Evolutionary conservation across 768 basidiomycete species (phyloP).

Genomic region (Daedaleopsis nitida): DNA sequence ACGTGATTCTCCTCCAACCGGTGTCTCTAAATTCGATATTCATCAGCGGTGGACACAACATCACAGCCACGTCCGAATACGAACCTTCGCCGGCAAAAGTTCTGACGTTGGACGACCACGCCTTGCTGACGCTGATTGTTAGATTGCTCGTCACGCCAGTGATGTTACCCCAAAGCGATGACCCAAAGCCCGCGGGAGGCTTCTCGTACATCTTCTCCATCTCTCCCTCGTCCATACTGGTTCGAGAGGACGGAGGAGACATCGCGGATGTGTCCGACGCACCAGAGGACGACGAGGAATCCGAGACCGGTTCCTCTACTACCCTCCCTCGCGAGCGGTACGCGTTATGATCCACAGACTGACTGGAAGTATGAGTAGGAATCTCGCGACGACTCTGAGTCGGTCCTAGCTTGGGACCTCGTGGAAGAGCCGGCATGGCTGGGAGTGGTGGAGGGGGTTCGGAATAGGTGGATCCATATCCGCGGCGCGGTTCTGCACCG

Average conservation of each 20-base stretch:
- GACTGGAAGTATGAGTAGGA: not conserved
- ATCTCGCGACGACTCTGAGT: not conserved
- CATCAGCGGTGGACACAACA: too few species aligned
- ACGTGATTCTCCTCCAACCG: conserved; percentile 58
- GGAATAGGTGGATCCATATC: not conserved
- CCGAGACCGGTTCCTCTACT: conserved; percentile 12
- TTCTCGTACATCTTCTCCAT: conserved; percentile 10
- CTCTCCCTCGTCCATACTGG: conserved; percentile 18
- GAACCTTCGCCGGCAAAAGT: conserved; percentile 49
- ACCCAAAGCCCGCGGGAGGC: conserved; percentile 34
- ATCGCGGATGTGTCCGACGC: conserved; percentile 10
- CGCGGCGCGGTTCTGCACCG: conserved; percentile 2
- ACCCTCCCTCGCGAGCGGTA: conserved; percentile 4
- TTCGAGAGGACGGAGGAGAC: conserved; percentile 21
- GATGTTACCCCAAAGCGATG: conserved; percentile 46
- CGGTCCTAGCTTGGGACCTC: conserved; percentile 1
- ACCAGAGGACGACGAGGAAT: conserved; percentile 21
- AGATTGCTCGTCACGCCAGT: conserved; percentile 54
- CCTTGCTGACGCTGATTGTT: conserved; percentile 59
- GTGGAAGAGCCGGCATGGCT: conserved; percentile 4
- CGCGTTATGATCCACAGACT: conserved; percentile 11
- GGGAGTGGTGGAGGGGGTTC: conserved; percentile 19
- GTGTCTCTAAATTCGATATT: conserved; percentile 40
- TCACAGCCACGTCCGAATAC: not conserved
- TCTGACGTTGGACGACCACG: conserved; percentile 50